Evolutionary conservation across 2,329 filamentous ascomycete genomes (phyloP), one percentile per base, ranked within the genome.

Genomic region (Sarocladiaceae sp.): DNA sequence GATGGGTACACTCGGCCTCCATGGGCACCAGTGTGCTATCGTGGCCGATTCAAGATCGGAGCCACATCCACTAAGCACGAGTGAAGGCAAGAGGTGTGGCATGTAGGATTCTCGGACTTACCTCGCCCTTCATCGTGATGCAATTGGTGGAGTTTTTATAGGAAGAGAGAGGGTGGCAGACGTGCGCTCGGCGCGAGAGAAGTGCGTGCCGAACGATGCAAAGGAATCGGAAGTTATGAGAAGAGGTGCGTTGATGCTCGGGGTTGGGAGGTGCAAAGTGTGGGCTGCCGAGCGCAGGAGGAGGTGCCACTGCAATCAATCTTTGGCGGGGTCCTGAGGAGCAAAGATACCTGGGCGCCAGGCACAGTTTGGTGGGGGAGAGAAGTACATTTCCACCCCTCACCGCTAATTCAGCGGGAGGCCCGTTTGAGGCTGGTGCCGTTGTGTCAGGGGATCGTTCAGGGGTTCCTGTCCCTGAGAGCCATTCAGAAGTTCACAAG

Each of bases 91-190:
- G 19, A 4, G 26, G 35, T 16, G 13, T 24, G 15, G 29, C 18
- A 31, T 20, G 26, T 29, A 26, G 39, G 32, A 19, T 35, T 45
- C 45, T 42, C 44, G 21, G 33, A 29, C 73, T 61, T 61, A 76
- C 73, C 70, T 76, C 73, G 65, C 73, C 73, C 69, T 75, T 76
- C 73, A 76, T 76, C 58, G 51, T 74, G 62, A 51, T 53, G 50
- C 45, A 47, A 21, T 35, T 44, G 34, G 24, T 46, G 48, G 48
- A 45, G 46, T 44, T 48, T 49, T 50, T 48, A 47, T n/a, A 19
- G 19, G 27, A 33, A 29, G 33, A 11, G 32, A 35, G 16, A 37
- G 32, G 43, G 43, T 37, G 51, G 43, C 45, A 55, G 53, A 54
- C 55, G 58, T 52, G 60, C 62, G 62, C 62, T 52, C 61, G 59